Base-by-base conservation (phyloP, 1,284 basidiomycete genomes). In the Boletus semigastroideus region DNA sequence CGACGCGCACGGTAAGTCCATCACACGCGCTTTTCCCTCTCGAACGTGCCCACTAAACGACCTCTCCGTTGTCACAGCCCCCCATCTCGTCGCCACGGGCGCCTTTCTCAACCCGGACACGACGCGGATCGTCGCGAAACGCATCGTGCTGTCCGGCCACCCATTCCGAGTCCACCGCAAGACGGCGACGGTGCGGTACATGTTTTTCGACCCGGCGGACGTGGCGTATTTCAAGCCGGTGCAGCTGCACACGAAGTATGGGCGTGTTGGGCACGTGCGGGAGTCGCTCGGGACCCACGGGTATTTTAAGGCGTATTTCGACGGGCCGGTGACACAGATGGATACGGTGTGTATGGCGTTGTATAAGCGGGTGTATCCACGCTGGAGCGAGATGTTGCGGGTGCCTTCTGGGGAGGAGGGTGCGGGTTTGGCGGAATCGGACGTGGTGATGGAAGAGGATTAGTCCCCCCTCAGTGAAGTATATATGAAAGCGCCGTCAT, bases 121-220 rank as follows among this genome's bases (percentile, higher is more conserved):
- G 14, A 94, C 92, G 0, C 84, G 97, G 8, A 83, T 98, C 69
- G 83, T 96, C 55, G 87, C 93, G 44, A 99, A 99, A 72, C 86
- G 95, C 19, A 85, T 97, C 68, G 79, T 98, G 54, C 79, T 99
- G 27, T 94, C 94, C 1, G 96, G 96, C 0, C 94, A 98, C 70
- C 96, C 96, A 0, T 94, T 93, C 85, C 97, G 96, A 68, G 87
- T 98, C 5, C 96, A 99, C 78, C 95, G 95, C 69, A 96, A 94
- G 78, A 96, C 92, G 1, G 95, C 94, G 0, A 99, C 96, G 6
- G 88, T 99, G 61, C 87, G 96, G 43, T 99, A 98, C 77, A 94
- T 99, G 93, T 98, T 99, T 76, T 98, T 99, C 80, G 90, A 96
- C 70, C 59, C 86, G 16, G 93, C 94, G 48, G 96, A 99, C 69